A percentile compares a stretch with the other conserved stretches of the same genome.
Conservation (phyloP, 2,329 filamentous ascomycete genomes). For the Cyanodermella asteris region DNA sequence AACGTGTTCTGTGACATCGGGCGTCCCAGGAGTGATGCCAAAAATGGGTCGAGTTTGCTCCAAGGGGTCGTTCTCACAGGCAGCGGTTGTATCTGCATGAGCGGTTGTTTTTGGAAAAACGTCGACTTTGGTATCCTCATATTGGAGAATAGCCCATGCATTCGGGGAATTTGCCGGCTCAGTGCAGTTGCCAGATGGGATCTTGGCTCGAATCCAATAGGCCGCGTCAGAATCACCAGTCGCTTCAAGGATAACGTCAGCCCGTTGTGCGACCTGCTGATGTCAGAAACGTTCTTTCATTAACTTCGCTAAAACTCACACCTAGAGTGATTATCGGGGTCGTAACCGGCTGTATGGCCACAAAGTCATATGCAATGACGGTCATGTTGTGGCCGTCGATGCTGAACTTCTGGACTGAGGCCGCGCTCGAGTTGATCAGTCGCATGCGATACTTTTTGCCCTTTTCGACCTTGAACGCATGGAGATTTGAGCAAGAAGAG, state of each 20-base stretch:
- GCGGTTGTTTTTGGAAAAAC: slow-evolving; percentile 5
- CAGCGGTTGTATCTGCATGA: slow-evolving; percentile 3
- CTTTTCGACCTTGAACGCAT: slow-evolving; percentile 14
- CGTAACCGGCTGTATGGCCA: slow-evolving; percentile 38
- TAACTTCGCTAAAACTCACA: slow-evolving; percentile 27
- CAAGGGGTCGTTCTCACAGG: slow-evolving; percentile 9
- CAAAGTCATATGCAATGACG: slow-evolving; percentile 43
- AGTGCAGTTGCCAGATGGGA: slow-evolving; percentile 20
- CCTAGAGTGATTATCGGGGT: slow-evolving; percentile 38
- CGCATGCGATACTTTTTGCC: slow-evolving; percentile 19
- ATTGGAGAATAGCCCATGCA: slow-evolving; percentile 10
- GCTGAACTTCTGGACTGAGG: slow-evolving; percentile 16
- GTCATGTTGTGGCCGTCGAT: slow-evolving; percentile 40
- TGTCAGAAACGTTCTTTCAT: slow-evolving; percentile 1
- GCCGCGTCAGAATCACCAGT: slow-evolving; percentile 20
- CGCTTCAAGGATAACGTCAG: slow-evolving; percentile 25
- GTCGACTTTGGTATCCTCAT: slow-evolving; percentile 8
- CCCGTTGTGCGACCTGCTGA: slow-evolving; percentile 16
- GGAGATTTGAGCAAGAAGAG: slow-evolving; percentile 8
- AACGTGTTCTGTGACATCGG: slow-evolving; percentile 7
- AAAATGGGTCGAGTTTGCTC: slow-evolving; percentile 9
- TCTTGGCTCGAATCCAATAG: slow-evolving; percentile 39
- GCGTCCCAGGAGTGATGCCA: slow-evolving; percentile 5
- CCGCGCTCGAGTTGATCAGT: slow-evolving; percentile 20
- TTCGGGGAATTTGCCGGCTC: slow-evolving; percentile 8